phyloP scores from a whole-genome alignment of 805 yeast species.

The Saccharomycopsis malanga region DNA sequence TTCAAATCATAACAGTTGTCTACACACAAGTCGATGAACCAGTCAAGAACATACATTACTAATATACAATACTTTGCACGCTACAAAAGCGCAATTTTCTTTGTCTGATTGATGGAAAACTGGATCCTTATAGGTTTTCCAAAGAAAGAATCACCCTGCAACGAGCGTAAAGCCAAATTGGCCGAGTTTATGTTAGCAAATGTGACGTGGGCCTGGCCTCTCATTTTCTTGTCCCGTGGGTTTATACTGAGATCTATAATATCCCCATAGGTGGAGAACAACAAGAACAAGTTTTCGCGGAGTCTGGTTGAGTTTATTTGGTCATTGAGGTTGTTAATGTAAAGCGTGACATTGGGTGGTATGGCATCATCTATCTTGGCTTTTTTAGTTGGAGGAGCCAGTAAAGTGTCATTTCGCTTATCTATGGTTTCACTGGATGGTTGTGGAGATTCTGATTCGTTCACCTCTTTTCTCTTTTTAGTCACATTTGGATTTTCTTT shows the following conservation, averaged over 20 bases:
- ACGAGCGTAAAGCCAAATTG: slow-evolving; percentile 39
- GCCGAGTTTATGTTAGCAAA: slow-evolving; percentile 46
- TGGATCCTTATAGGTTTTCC: slow-evolving; percentile 43
- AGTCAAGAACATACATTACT: no score
- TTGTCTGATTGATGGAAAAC: slow-evolving; percentile 34
- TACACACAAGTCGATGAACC: no score
- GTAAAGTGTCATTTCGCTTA: no score
- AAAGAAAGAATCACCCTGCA: slow-evolving; percentile 43
- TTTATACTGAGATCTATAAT: slow-evolving; percentile 43
- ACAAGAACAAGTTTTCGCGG: slow-evolving; percentile 47
- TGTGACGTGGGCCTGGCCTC: slow-evolving; percentile 65
- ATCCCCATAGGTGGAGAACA: slow-evolving; percentile 61
- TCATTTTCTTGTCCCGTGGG: slow-evolving; percentile 34
- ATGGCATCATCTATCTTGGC: slow-evolving; percentile 2
- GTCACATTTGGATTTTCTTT: no score
- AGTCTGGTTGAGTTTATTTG: slow-evolving; percentile 39
- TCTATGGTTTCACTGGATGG: no score
- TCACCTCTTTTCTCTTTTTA: no score
- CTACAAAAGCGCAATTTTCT: slow-evolving; percentile 23
- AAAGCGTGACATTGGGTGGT: slow-evolving; percentile 42
- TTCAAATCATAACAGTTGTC: no score
- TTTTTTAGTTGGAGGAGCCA: slow-evolving; percentile 1
- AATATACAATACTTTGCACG: no score
- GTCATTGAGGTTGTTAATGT: slow-evolving; percentile 53
- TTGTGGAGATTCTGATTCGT: no score